These are phyloP conservation scores for Fusarium cicatricum DNA, from an alignment of 2,329 filamentous ascomycete genomes.

Conservation along the genomic window DNA sequence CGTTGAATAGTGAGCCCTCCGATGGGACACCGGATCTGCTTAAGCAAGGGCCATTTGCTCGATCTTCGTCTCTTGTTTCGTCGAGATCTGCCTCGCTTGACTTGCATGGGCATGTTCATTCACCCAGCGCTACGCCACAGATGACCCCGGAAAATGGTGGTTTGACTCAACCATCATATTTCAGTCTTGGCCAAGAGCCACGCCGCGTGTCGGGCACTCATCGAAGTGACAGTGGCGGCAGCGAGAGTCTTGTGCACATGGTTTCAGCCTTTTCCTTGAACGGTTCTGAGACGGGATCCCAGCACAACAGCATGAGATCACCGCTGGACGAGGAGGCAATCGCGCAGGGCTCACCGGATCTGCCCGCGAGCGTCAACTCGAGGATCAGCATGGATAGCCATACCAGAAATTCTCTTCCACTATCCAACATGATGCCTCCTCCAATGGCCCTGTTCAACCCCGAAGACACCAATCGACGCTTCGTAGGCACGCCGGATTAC, in stretches of 20 bases:
- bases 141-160: conserved; percentile 77
- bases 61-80: conserved; percentile 84
- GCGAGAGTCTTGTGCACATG: conserved; percentile 84
- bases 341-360: conserved; percentile 78
- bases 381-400: conserved; percentile 48
- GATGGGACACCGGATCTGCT: conserved; percentile 93
- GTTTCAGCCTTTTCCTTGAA: conserved; percentile 80
- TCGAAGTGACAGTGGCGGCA: conserved; percentile 91
- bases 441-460: conserved; percentile 96
- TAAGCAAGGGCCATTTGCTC: conserved; percentile 89
- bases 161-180: conserved; percentile 90
- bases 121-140: conserved; percentile 83
- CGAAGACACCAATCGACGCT: conserved; percentile 89
- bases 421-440: conserved; percentile 80
- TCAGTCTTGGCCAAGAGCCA: conserved; percentile 76
- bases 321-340: conserved; percentile 80
- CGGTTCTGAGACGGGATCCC: conserved; percentile 59
- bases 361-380: conserved; percentile 57
- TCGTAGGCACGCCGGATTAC: conserved; percentile 97
- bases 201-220: conserved; percentile 76
- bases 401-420: conserved; percentile 48
- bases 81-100: conserved; percentile 95
- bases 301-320: conserved; percentile 59
- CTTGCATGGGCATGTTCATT: conserved; percentile 75
- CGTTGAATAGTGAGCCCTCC: conserved; percentile 76